Conservation (phyloP, 192 early-diverging fungal species). For the Obelidium mucronatum region DNA sequence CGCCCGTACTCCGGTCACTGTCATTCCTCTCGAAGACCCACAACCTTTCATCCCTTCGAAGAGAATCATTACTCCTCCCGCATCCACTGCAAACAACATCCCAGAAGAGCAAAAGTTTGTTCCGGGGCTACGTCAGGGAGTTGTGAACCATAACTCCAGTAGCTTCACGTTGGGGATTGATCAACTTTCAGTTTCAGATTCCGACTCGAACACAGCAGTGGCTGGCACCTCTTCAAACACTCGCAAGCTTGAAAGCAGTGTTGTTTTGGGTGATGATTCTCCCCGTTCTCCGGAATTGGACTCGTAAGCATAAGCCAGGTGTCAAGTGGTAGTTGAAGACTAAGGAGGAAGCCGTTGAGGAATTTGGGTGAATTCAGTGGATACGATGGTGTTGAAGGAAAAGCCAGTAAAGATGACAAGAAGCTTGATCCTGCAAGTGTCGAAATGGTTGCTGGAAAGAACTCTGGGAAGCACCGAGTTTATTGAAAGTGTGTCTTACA, state of each 20-base stretch:
- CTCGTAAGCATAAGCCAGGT: background rate
- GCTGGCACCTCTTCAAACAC: too few relatives aligned
- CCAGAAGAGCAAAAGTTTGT: background rate
- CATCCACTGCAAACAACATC: background rate
- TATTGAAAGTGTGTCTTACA: background rate
- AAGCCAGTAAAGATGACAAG: background rate
- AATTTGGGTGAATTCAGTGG: background rate
- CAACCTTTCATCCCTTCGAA: background rate
- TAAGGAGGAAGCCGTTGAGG: background rate
- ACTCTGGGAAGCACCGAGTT: background rate
- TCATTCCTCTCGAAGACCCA: background rate
- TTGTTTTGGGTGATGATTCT: too few relatives aligned
- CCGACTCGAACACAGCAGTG: background rate
- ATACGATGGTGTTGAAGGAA: background rate
- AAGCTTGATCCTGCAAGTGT: background rate
- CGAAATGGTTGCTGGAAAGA: background rate
- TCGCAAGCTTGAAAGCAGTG: too few relatives aligned
- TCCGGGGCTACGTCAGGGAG: background rate
- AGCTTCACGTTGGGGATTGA: background rate
- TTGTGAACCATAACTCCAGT: background rate
- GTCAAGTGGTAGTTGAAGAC: background rate
- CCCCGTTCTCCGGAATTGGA: too few relatives aligned
- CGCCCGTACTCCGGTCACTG: background rate
- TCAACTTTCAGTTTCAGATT: background rate
- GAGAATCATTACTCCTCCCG: too few relatives aligned